A percentile compares a stretch with the other conserved stretches of the same genome.
Conservation (phyloP, 805 yeast species). For the Candida ipomoeae region DNA sequence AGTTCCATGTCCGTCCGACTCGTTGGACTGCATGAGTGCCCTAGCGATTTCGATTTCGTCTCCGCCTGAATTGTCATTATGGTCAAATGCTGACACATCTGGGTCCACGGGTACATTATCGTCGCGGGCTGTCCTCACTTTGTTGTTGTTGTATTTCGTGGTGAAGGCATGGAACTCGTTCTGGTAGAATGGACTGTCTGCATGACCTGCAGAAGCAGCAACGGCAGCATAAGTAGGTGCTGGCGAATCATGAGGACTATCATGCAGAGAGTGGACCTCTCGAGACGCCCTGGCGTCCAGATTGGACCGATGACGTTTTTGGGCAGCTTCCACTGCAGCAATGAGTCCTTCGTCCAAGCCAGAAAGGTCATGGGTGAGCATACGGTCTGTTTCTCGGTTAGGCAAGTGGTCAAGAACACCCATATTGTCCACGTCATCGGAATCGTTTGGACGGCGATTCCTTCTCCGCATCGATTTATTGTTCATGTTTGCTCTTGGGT, state of each 20-base stretch:
- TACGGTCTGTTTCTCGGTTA: conserved; percentile 23
- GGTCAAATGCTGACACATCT: conserved; percentile 43
- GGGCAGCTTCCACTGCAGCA: conserved; percentile 61
- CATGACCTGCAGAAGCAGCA: conserved; percentile 28
- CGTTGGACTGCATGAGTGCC: conserved; percentile 60
- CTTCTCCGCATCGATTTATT: conserved; percentile 1
- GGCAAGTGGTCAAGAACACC: conserved; percentile 20
- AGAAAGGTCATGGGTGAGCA: conserved; percentile 39
- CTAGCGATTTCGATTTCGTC: conserved; percentile 64
- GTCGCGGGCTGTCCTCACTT: conserved; percentile 7
- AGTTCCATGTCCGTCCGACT: conserved; percentile 20
- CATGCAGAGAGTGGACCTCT: conserved; percentile 2
- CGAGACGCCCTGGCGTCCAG: conserved; percentile 13
- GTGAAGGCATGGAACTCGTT: conserved; percentile 12
- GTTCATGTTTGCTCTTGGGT: neutral
- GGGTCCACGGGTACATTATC: conserved; percentile 54
- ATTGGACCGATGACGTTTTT: conserved; percentile 31
- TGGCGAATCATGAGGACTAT: conserved; percentile 9
- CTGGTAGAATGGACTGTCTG: conserved; percentile 17
- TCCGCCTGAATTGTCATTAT: conserved; percentile 27
- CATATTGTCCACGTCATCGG: conserved; percentile 34
- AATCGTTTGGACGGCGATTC: conserved; percentile 13
- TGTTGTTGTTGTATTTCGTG: conserved; percentile 8
- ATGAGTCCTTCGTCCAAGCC: conserved; percentile 45
- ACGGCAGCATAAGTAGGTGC: conserved; percentile 30